Conservation (phyloP, 495 filamentous ascomycete species). For the Beverwykella pulmonaria region DNA sequence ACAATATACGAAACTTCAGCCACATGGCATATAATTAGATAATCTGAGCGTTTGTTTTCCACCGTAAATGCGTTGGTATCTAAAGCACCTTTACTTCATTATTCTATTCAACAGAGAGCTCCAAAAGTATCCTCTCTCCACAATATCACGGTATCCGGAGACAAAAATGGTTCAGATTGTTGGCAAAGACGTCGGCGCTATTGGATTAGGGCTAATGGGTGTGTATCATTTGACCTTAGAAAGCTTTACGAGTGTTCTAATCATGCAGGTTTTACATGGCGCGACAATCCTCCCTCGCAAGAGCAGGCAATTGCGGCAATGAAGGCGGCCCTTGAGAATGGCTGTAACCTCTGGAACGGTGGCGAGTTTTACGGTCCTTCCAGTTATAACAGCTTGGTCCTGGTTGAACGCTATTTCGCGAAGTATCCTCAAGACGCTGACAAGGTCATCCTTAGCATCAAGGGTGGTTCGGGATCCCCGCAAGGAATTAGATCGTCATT, state of each 20-base stretch:
- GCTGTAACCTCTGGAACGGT: constrained; percentile 45
- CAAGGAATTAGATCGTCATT: constrained; percentile 25
- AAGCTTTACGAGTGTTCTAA: no score
- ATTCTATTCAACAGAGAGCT: no score
- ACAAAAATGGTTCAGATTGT: neutral
- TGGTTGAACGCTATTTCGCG: constrained; percentile 63
- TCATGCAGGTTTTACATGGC: neutral
- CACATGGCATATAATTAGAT: no score
- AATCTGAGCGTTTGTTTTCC: no score
- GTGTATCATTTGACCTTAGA: neutral
- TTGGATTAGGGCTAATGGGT: neutral
- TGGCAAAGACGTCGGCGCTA: neutral
- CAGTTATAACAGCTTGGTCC: constrained; percentile 51
- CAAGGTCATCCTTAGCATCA: constrained; percentile 63
- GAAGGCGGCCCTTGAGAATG: constrained; percentile 37
- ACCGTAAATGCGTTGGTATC: no score
- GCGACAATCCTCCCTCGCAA: neutral
- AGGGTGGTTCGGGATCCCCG: constrained; percentile 50
- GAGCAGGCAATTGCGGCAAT: constrained; percentile 15
- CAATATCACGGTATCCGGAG: no score
- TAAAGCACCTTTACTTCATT: no score
- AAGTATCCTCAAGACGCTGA: constrained; percentile 62
- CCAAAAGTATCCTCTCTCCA: neutral
- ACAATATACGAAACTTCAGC: neutral
- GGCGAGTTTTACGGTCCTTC: constrained; percentile 46